A percentile compares a stretch with the other conserved stretches of the same genome.
These are phyloP conservation scores for Apiotrichum gracile DNA, from an alignment of 1,284 basidiomycete species.

Conservation along the genomic window DNA sequence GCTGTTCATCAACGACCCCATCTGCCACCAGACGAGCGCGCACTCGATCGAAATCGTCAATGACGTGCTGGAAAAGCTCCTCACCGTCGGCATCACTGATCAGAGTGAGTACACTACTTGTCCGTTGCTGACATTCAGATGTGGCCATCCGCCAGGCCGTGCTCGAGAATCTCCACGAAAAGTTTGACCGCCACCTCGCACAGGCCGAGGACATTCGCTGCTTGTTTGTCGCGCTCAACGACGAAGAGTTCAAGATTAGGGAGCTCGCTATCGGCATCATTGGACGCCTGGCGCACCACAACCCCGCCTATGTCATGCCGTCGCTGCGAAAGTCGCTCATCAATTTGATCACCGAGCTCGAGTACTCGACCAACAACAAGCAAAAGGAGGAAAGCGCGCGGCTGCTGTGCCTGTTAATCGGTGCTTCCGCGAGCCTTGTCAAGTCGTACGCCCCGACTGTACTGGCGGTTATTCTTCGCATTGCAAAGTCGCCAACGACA, in stretches of 20 bases:
- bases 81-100: conserved; percentile 96
- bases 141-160: conserved; percentile 81
- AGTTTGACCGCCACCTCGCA: conserved; percentile 96
- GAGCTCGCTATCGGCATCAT: conserved; percentile 86
- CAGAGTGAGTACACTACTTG: conserved; percentile 54
- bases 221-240: conserved; percentile 94
- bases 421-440: conserved; percentile 87
- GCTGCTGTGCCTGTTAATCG: conserved; percentile 77
- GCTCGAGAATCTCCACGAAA: conserved; percentile 78
- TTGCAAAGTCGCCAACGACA: conserved; percentile 70
- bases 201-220: conserved; percentile 97
- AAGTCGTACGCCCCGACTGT: conserved; percentile 97
- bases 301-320: conserved; percentile 98
- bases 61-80: conserved; percentile 92
- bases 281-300: conserved; percentile 88
- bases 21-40: conserved; percentile 91
- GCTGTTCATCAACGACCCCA: conserved; percentile 89
- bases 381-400: conserved; percentile 82
- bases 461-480: conserved; percentile 75
- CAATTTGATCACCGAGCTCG: conserved; percentile 92
- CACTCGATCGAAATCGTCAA: conserved; percentile 97
- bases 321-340: conserved; percentile 93
- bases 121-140: conserved; percentile 51
- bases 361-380: conserved; percentile 88
- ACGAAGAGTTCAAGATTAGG: conserved; percentile 92